A percentile compares a stretch with the other conserved stretches of the same genome.
phyloP scores from a whole-genome alignment of 2,329 filamentous ascomycete genomes.

The Sporothrix sp. region DNA sequence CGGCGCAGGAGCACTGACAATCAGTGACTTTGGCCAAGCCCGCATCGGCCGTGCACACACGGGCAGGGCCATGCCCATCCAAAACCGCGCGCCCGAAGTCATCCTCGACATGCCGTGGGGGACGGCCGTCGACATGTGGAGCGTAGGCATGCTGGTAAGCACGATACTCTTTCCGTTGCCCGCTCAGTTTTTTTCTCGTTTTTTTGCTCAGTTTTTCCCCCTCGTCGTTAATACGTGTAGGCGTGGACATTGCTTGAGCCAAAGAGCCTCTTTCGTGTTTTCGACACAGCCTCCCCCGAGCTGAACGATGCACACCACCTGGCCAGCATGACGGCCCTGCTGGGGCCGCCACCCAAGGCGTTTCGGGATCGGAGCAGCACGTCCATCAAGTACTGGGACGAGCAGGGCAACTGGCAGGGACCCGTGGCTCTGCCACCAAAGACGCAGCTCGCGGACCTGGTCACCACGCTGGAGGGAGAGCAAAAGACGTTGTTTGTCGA shows the following conservation, averaged over 20 bases:
- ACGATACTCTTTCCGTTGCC: background rate
- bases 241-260: constrained; percentile 22
- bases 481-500: background rate
- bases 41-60: constrained; percentile 19
- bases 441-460: background rate
- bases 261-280: constrained; percentile 17
- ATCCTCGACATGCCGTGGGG: constrained; percentile 29
- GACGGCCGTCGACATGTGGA: constrained; percentile 28
- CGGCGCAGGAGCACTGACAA: constrained; percentile 23
- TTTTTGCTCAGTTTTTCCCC: no score
- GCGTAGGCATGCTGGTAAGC: constrained; percentile 26
- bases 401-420: background rate
- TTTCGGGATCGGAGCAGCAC: constrained; percentile 20
- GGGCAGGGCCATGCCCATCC: constrained; percentile 23
- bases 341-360: constrained; percentile 22
- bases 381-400: constrained; percentile 22
- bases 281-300: constrained; percentile 17
- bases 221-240: constrained; percentile 9
- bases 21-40: constrained; percentile 30
- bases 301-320: constrained; percentile 23
- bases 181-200: no score
- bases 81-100: constrained; percentile 28
- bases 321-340: constrained; percentile 22
- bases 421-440: background rate
- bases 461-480: background rate